A percentile compares a stretch with the other conserved stretches of the same genome.
These are phyloP conservation scores for Raphanus raphanistrum DNA, from an alignment of 345 rosid species.

Conservation along the genomic window DNA sequence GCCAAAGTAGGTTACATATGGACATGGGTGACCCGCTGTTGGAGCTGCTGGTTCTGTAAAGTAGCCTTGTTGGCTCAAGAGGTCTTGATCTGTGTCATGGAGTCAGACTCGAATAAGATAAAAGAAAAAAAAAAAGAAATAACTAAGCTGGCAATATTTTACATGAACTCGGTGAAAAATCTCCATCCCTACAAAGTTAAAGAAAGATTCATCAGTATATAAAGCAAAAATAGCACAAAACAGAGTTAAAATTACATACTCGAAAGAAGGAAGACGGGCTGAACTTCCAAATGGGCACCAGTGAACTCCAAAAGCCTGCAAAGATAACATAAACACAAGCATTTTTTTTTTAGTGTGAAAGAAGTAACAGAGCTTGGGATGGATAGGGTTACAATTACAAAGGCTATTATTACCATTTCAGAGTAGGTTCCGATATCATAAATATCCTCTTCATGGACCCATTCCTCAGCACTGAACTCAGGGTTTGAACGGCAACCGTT, in stretches of 20 bases:
- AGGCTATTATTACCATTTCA: constrained; percentile 55
- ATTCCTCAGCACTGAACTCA: constrained; percentile 81
- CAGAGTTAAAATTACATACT: constrained; percentile 52
- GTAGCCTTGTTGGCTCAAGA: constrained; percentile 54
- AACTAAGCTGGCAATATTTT: constrained; percentile 39
- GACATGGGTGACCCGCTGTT: constrained; percentile 83
- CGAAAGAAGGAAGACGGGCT: constrained; percentile 68
- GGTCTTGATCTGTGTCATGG: constrained; percentile 73
- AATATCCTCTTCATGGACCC: constrained; percentile 93
- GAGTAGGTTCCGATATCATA: constrained; percentile 74
- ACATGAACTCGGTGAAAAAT: constrained; percentile 78
- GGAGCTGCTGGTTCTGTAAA: constrained; percentile 72
- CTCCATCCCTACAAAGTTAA: constrained; percentile 74
- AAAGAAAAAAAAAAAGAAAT: constrained; percentile 7
- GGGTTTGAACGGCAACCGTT: constrained; percentile 74
- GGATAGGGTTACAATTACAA: not conserved
- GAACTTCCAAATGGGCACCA: constrained; percentile 93
- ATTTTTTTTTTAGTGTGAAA: not conserved
- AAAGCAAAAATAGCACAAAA: not conserved
- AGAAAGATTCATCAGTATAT: constrained; percentile 22
- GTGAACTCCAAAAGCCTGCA: constrained; percentile 91
- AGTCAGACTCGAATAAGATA: constrained; percentile 3
- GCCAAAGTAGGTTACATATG: constrained; percentile 84
- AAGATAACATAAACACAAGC: constrained; percentile 26
- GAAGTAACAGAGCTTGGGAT: not conserved